Base-by-base conservation (phyloP, 768 basidiomycete species). In the Harrya chromipes region DNA sequence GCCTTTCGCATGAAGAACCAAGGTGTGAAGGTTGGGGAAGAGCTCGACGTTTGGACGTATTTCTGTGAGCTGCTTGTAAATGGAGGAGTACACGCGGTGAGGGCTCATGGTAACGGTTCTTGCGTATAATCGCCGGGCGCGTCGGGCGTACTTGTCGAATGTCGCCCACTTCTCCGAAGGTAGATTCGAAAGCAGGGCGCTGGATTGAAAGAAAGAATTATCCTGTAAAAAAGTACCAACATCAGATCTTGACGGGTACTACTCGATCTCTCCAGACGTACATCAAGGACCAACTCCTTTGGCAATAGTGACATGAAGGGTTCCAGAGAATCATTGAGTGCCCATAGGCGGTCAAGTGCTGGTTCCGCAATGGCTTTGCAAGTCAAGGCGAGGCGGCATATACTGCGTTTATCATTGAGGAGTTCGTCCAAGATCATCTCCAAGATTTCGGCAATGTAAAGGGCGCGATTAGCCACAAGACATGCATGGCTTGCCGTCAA, bases 101-200 rank as follows among this genome's bases (percentile, higher is more conserved):
- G 62, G 61, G 27, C 39, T 55, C 61, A 53, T 64, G 29, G 62
- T 62, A 1, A 62, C 61, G 4, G 62, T 64, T 43, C 55, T 64
- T n/a, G 36, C 59, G 42, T 62, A 62, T 36, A 64, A 38, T 49
- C 47, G 53, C 10, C 62, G 50, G 31, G 56, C 51, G 1, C 61
- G 59, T 21, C 24, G 49, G 23, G 61, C 59, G 14, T 62, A 64
- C 27, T 50, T 61, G 43, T 62, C 61, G 27, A 62, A 62, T 1
- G 48, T 20, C 4, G 41, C 55, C 61, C 61, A 62, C 14, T 49
- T 55, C 20, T 58, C 47, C 1, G 26, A 26, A 31, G 53, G 34
- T 7, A 64, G 27, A 37, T 44, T 52, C 11, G 35, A 48, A 34
- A 53, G 35, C 4, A 31, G 17, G 6, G 21, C 41, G 31, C 58